Evolutionary conservation across 768 basidiomycete species (phyloP).

Genomic region (Sarcodon sp.): DNA sequence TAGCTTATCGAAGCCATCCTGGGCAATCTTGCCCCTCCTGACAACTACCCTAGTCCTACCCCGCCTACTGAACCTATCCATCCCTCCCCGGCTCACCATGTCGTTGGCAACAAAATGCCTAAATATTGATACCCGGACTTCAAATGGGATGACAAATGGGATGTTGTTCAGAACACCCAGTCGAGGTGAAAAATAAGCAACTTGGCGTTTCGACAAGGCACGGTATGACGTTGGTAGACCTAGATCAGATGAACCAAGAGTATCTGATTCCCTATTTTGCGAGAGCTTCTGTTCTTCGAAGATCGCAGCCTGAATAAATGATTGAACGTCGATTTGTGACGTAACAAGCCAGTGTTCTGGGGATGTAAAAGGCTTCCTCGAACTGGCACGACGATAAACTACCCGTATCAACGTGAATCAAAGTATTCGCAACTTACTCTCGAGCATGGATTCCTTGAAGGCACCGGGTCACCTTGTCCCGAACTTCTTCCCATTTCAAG

Average conservation of each 20-base stretch:
- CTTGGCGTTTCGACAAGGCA: constrained; percentile 48
- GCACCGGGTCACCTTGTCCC: constrained; percentile 68
- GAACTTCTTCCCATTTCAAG: constrained; percentile 51
- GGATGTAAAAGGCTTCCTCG: constrained; percentile 73
- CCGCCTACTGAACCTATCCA: constrained; percentile 8
- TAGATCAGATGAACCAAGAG: neutral
- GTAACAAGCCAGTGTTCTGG: constrained; percentile 75
- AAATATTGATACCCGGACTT: constrained; percentile 83
- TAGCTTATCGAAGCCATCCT: constrained; percentile 87
- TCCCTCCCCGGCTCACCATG: constrained; percentile 12
- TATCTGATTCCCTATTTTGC: constrained; percentile 5
- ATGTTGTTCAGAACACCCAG: constrained; percentile 91
- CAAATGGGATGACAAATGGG: constrained; percentile 91
- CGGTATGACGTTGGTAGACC: constrained; percentile 6
- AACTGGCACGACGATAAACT: constrained; percentile 31
- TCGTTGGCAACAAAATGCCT: constrained; percentile 72
- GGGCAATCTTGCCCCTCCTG: constrained; percentile 64
- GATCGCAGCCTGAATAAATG: constrained; percentile 82
- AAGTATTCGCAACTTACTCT: constrained; percentile 46
- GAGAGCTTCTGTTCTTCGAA: constrained; percentile 52
- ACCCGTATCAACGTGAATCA: neutral
- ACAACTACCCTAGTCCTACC: constrained; percentile 34
- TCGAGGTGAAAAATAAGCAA: constrained; percentile 69
- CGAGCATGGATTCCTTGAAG: constrained; percentile 74
- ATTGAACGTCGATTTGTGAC: constrained; percentile 40